Evolutionary conservation across 164 flowering plant species (phyloP).

Genomic region (Amborella trichopoda): DNA sequence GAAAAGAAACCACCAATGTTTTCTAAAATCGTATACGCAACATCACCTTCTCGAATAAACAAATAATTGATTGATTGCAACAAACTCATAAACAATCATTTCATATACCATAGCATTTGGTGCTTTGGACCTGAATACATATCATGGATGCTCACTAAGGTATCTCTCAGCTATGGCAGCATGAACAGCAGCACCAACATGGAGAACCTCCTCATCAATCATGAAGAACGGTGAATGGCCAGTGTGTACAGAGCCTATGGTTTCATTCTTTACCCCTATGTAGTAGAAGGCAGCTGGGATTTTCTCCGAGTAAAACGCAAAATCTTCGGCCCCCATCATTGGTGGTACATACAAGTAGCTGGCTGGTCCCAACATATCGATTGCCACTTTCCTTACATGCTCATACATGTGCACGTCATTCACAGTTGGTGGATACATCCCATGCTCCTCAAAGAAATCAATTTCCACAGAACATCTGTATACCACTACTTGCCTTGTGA

Average conservation of each 20-base stretch:
- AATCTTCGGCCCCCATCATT: conserved; percentile 92
- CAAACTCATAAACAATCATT: too few relatives aligned
- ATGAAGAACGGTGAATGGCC: conserved; percentile 76
- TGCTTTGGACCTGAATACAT: too few relatives aligned
- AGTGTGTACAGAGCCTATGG: conserved; percentile 48
- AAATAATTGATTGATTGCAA: too few relatives aligned
- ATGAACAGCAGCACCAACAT: conserved; percentile 70
- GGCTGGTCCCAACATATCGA: conserved; percentile 40
- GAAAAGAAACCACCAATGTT: too few relatives aligned
- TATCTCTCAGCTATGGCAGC: conserved; percentile 81
- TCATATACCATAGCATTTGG: too few relatives aligned
- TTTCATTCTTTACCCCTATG: conserved; percentile 70
- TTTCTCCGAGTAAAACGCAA: conserved; percentile 72
- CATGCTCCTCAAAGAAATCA: conserved; percentile 56
- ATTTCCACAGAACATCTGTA: conserved; percentile 63
- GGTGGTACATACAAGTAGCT: conserved; percentile 42
- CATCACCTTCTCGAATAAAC: too few relatives aligned
- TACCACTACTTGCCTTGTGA: conserved; percentile 62
- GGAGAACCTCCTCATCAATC: conserved; percentile 74
- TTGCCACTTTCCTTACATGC: conserved; percentile 51
- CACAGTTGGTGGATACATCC: conserved; percentile 67
- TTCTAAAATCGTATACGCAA: too few relatives aligned
- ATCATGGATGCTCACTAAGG: conserved; percentile 33
- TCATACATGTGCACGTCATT: conserved; percentile 56
- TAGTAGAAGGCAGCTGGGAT: conserved; percentile 71